Evolutionary conservation across 805 yeast species (phyloP), one percentile per base, ranked within the genome.

Genomic region (Monosporozyma solicola): DNA sequence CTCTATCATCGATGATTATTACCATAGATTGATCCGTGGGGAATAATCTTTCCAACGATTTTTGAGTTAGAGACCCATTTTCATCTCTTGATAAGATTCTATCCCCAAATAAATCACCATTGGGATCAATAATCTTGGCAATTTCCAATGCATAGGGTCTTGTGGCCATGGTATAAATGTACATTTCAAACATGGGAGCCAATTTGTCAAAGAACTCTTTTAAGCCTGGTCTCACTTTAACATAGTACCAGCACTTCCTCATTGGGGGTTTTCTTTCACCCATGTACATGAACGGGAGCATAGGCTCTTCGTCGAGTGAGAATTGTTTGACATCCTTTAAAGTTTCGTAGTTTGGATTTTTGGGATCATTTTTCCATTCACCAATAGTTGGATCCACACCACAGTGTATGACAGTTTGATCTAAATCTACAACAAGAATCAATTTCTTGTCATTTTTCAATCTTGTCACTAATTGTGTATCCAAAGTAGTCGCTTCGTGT

Each of bases 11-110:
- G 55, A 94, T 94, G 47, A 94, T 84, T 2, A 87, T 94, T 33
- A 94, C 99, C 96, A 94, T 86, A 16, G 95, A 85, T 25, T 95
- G 95, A 59, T 92, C 96, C 2, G 92, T 95, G 0, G 99, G 99
- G 62, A 94, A 94, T 52, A 94, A 74, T 56, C 98, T 75, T 62
- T 86, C 84, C 55, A 94, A 73, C 39, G 92, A 87, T 65, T 94
- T 94, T 59, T 87, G 96, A 2, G 96, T 85, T 56, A 92, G 70
- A 5, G 90, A 86, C 0, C 98, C 98, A 68, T 95, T 87, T 64
- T 94, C 98, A 67, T 94, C 98, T 64, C 99, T 75, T 48, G 96
- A 85, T 47, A 94, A 75, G 6, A 94, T 91, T 53, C 99, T 73
- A 65, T 91, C 97, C 5, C 95, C 97, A 71, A 94, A 94, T 61